A percentile compares a stretch with the other conserved stretches of the same genome.
These are phyloP conservation scores for Dryadomyces quercus-mongolicae DNA, from an alignment of 2,329 filamentous ascomycete genomes.

Conservation along the genomic window DNA sequence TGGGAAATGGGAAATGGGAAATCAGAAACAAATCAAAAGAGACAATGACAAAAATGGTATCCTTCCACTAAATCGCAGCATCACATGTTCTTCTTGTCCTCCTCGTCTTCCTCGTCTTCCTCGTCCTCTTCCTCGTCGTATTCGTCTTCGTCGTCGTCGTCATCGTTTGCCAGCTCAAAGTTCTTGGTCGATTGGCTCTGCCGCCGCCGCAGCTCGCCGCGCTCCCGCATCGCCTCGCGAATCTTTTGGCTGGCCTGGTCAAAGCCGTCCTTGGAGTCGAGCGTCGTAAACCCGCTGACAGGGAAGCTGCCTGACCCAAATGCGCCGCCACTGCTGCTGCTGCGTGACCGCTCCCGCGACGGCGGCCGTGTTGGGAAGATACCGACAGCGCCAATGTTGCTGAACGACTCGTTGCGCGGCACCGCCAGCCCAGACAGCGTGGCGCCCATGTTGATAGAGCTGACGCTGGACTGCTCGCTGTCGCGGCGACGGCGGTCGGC, in stretches of 20 bases:
- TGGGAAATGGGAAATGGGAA: no score
- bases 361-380: conserved; percentile 83
- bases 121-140: conserved; percentile 1
- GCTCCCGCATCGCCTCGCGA: conserved; percentile 68
- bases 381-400: conserved; percentile 74
- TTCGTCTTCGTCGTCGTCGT: conserved; percentile 10
- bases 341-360: conserved; percentile 55
- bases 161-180: conserved; percentile 9
- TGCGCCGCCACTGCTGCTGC: conserved; percentile 53
- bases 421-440: conserved; percentile 40
- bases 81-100: conserved; percentile 5
- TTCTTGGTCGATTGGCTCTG: conserved; percentile 28
- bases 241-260: conserved; percentile 79
- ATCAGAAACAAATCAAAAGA: background rate
- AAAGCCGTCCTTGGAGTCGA: conserved; percentile 58
- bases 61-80: background rate
- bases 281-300: conserved; percentile 55
- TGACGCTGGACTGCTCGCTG: conserved; percentile 33
- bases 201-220: conserved; percentile 49
- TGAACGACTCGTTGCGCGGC: conserved; percentile 87
- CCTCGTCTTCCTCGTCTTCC: conserved; percentile 1
- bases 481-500: conserved; percentile 18
- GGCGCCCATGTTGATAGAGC: conserved; percentile 31
- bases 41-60: background rate
- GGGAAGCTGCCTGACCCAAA: conserved; percentile 50